These are phyloP conservation scores for Leishmania lainsoni DNA, from an alignment of 208 protist species.

Conservation along the genomic window DNA sequence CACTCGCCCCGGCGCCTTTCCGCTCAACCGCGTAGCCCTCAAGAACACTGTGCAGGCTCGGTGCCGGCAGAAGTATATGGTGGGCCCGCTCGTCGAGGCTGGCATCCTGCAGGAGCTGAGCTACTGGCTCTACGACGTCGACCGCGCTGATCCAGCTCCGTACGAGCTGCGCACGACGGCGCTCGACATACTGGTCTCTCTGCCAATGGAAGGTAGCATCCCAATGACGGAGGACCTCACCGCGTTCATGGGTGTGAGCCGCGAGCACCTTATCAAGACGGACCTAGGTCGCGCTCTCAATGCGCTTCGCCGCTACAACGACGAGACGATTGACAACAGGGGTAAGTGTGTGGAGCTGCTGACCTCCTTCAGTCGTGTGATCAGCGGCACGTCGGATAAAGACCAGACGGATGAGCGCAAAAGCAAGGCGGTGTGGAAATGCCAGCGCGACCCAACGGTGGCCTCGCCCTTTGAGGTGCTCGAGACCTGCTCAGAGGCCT, in stretches of 20 bases:
- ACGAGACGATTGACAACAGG: slow-evolving; percentile 68
- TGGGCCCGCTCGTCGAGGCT: slow-evolving; percentile 53
- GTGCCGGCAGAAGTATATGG: slow-evolving; percentile 48
- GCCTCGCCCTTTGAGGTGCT: slow-evolving; percentile 73
- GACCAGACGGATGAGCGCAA: slow-evolving; percentile 28
- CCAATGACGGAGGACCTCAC: slow-evolving; percentile 48
- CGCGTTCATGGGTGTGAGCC: slow-evolving; percentile 63
- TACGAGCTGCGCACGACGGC: slow-evolving; percentile 75
- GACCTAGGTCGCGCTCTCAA: slow-evolving; percentile 77
- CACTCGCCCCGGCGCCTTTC: slow-evolving; percentile 32
- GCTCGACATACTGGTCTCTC: slow-evolving; percentile 70
- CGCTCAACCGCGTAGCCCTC: slow-evolving; percentile 64
- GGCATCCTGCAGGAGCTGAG: slow-evolving; percentile 82
- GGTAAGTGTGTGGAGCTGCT: slow-evolving; percentile 72
- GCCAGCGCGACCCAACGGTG: slow-evolving; percentile 62
- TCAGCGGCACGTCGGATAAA: slow-evolving; percentile 25
- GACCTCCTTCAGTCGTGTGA: slow-evolving; percentile 63
- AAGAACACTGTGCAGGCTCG: slow-evolving; percentile 43
- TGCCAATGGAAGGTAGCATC: slow-evolving; percentile 58
- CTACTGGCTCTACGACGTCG: slow-evolving; percentile 78
- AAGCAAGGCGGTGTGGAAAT: slow-evolving; percentile 55
- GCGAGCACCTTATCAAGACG: slow-evolving; percentile 68
- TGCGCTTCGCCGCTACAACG: slow-evolving; percentile 52
- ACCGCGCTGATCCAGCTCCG: slow-evolving; percentile 50
- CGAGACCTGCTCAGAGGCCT: slow-evolving; percentile 66